Conservation (phyloP, 129 eudicot species). For the Flaveria robusta region DNA sequence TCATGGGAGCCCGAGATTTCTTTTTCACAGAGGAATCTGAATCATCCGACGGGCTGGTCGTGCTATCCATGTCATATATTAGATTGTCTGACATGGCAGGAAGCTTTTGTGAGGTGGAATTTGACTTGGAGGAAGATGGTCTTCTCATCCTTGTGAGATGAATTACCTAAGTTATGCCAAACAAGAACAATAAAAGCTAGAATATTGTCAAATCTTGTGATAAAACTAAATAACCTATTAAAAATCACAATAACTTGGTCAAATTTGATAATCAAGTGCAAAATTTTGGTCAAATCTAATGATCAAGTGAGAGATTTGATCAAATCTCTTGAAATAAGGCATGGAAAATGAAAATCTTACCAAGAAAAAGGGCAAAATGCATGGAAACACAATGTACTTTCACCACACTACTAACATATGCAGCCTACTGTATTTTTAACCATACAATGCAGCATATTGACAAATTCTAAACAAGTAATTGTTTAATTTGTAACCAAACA, state of each 20-base stretch:
- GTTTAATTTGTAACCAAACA: background rate
- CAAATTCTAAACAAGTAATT: background rate
- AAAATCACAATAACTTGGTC: background rate
- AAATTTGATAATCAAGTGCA: no score
- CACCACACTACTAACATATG: background rate
- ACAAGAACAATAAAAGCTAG: background rate
- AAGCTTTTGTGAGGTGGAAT: constrained; percentile 37
- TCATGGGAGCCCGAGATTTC: constrained; percentile 18
- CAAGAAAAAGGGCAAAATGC: background rate
- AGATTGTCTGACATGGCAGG: constrained; percentile 71
- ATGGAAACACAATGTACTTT: background rate
- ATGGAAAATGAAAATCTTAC: background rate
- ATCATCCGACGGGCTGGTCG: constrained; percentile 82
- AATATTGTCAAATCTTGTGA: background rate
- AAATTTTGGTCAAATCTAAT: background rate
- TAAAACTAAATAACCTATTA: background rate
- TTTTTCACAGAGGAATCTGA: constrained; percentile 52
- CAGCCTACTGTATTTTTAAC: background rate
- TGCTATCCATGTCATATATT: constrained; percentile 70
- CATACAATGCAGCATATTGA: background rate
- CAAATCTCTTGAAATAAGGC: background rate
- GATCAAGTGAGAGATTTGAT: background rate
- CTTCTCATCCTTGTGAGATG: constrained; percentile 68
- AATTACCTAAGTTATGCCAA: constrained; percentile 41
- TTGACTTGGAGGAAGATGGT: constrained; percentile 54